Conservation (phyloP, 345 rosid species). For the Eucalyptus caleyi region DNA sequence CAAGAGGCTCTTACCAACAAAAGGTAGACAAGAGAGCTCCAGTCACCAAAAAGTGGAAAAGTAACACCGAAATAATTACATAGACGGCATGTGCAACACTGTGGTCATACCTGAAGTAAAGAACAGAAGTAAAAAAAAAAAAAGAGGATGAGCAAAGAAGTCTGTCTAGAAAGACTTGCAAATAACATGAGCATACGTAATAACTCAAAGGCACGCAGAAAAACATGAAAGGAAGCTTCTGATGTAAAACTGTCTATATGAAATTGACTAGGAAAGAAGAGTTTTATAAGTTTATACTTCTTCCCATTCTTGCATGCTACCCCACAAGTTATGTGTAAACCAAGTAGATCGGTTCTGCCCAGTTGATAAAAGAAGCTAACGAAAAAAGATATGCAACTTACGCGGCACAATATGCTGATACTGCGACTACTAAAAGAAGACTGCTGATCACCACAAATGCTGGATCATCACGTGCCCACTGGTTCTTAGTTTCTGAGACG, state of each 20-base stretch:
- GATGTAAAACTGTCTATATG: not conserved
- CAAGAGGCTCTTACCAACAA: slow-evolving; percentile 61
- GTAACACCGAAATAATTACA: slow-evolving; percentile 67
- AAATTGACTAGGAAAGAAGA: not conserved
- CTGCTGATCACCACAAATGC: slow-evolving; percentile 96
- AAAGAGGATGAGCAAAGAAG: not conserved
- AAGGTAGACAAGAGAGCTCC: slow-evolving; percentile 73
- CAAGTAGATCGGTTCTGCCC: not conserved
- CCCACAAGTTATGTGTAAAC: not conserved
- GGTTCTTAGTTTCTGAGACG: slow-evolving; percentile 93
- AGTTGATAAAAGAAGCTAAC: not conserved
- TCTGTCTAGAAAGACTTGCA: not conserved
- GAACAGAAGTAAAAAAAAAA: not conserved
- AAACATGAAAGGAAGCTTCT: not conserved
- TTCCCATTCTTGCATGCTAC: not conserved
- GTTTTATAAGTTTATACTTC: not conserved
- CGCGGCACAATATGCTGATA: slow-evolving; percentile 94
- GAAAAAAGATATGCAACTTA: slow-evolving; percentile 27
- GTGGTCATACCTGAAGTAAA: slow-evolving; percentile 78
- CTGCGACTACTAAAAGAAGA: slow-evolving; percentile 69
- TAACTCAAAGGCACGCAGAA: not conserved
- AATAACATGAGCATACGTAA: not conserved
- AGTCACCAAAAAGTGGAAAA: slow-evolving; percentile 69
- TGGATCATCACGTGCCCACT: slow-evolving; percentile 99
- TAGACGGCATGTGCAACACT: slow-evolving; percentile 71